Conservation (phyloP, 2,329 filamentous ascomycete genomes). For the Scytalidium lignicola region DNA sequence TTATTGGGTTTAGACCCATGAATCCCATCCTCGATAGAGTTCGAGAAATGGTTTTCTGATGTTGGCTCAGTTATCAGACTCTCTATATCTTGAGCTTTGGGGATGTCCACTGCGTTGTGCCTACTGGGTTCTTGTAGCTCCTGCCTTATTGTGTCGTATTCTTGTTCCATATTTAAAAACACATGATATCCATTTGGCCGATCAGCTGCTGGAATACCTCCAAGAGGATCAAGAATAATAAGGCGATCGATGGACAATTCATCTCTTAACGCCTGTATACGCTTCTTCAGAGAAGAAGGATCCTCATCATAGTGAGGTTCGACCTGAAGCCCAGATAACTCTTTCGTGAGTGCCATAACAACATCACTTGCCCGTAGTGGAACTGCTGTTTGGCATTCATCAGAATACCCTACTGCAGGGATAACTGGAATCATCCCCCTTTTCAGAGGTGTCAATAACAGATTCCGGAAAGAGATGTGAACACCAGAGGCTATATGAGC, state of each 20-base stretch:
- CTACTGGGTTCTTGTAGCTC: conserved; percentile 43
- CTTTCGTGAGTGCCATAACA: conserved; percentile 70
- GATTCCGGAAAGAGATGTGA: conserved; percentile 39
- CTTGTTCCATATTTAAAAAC: conserved; percentile 91
- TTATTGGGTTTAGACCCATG: conserved; percentile 1
- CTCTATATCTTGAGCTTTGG: too few species aligned
- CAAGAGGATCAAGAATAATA: conserved; percentile 81
- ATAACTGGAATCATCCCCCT: conserved; percentile 68
- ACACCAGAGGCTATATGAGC: not conserved
- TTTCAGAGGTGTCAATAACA: conserved; percentile 60
- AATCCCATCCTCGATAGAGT: conserved; percentile 31
- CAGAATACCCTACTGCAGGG: conserved; percentile 55
- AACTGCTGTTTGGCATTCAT: conserved; percentile 40
- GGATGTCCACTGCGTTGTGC: not conserved
- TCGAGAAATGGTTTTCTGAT: too few species aligned
- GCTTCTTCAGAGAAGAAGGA: conserved; percentile 32
- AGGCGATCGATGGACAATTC: conserved; percentile 71
- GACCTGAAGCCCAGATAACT: conserved; percentile 63
- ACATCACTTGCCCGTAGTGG: conserved; percentile 55
- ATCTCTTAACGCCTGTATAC: conserved; percentile 36
- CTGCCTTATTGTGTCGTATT: conserved; percentile 64
- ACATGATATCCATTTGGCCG: conserved; percentile 63
- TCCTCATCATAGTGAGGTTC: conserved; percentile 33
- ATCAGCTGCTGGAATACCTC: conserved; percentile 70
- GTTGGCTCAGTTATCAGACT: conserved; percentile 16